These are phyloP conservation scores for Sistotremastrum suecicum DNA, from an alignment of 768 basidiomycete species.

Conservation along the genomic window DNA sequence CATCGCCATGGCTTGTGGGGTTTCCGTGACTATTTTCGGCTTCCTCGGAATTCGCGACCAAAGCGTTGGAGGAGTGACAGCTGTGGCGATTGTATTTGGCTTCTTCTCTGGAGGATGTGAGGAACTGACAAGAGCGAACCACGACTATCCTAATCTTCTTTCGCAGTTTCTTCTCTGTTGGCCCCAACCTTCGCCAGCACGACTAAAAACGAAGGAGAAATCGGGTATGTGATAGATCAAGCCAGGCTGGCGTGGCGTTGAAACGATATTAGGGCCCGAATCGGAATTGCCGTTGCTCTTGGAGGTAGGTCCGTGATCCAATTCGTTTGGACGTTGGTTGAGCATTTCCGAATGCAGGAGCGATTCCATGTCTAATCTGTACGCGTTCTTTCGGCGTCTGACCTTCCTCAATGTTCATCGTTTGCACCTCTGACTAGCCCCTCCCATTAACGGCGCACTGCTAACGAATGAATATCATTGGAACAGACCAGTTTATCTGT, in stretches of 20 bases:
- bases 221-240: not conserved
- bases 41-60: conserved; percentile 5
- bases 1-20: not conserved
- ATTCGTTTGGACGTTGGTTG: too few species aligned
- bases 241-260: not conserved
- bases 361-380: too few species aligned
- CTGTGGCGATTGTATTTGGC: conserved; percentile 6
- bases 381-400: too few species aligned
- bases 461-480: too few species aligned
- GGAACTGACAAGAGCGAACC: not conserved
- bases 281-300: not conserved
- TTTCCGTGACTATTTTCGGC: conserved; percentile 1
- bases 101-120: conserved; percentile 8
- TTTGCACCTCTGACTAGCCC: too few species aligned
- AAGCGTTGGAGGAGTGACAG: not conserved
- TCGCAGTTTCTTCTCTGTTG: not conserved
- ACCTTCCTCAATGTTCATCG: too few species aligned
- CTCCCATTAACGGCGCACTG: too few species aligned
- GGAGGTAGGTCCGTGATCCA: not conserved
- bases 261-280: not conserved
- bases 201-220: not conserved
- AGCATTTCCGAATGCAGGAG: too few species aligned
- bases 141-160: not conserved
- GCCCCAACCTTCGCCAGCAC: not conserved
- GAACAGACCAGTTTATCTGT: too few species aligned